Evolutionary conservation across 305 asterid species (phyloP).

Genomic region (Fraxinus nigra): DNA sequence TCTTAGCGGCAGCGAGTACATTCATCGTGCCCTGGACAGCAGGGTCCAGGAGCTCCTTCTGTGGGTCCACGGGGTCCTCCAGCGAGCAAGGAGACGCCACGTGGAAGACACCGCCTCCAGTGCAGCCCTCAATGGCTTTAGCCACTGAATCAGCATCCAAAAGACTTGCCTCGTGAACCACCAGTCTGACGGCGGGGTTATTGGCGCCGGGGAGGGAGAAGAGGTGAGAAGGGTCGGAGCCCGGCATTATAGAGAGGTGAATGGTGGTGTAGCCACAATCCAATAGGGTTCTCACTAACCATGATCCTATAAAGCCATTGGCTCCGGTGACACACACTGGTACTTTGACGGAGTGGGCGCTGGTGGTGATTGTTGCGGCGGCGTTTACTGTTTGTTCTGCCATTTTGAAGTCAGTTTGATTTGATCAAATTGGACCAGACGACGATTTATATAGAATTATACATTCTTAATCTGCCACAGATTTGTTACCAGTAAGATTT

Average conservation of each 20-base stretch:
- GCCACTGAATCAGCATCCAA: conserved; percentile 60
- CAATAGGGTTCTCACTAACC: conserved; percentile 64
- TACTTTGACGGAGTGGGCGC: conserved; percentile 17
- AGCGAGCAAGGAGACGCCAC: conserved; percentile 91
- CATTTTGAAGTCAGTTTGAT: conserved; percentile 12
- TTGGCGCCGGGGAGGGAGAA: conserved; percentile 58
- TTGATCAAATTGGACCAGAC: not conserved
- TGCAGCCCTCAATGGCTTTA: conserved; percentile 60
- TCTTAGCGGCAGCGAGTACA: conserved; percentile 79
- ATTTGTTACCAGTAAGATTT: not conserved
- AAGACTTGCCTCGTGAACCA: conserved; percentile 57
- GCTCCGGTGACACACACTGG: conserved; percentile 90
- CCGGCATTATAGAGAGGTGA: conserved; percentile 75
- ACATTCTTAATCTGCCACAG: not conserved
- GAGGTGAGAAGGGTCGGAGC: conserved; percentile 67
- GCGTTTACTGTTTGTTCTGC: conserved; percentile 13
- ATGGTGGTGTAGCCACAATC: conserved; percentile 71
- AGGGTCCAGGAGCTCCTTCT: conserved; percentile 72
- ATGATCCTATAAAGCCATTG: conserved; percentile 88
- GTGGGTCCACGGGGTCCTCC: conserved; percentile 80
- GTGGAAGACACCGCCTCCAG: conserved; percentile 83
- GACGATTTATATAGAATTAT: not conserved
- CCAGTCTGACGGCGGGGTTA: conserved; percentile 34
- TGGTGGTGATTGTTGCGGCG: not conserved
- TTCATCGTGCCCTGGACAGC: conserved; percentile 77